phyloP scores from a whole-genome alignment of 2,329 filamentous ascomycete genomes.

The Paecilomyces niveus region DNA sequence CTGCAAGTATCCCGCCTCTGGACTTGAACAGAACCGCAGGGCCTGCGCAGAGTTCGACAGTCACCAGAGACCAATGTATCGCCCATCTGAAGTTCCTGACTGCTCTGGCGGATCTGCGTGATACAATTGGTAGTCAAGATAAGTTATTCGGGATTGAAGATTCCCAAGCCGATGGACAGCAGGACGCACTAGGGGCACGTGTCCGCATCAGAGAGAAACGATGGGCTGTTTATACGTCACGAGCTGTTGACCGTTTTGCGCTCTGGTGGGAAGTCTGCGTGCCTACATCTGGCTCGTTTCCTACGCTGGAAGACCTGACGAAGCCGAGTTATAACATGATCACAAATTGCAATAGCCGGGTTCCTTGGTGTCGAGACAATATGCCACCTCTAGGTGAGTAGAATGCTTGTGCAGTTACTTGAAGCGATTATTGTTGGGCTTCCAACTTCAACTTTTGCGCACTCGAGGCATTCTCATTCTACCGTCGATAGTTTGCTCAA shows the following conservation, averaged over 20 bases:
- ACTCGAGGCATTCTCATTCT: too few species aligned
- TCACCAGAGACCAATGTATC: conserved; percentile 47
- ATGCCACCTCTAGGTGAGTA: conserved; percentile 55
- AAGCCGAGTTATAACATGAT: conserved; percentile 26
- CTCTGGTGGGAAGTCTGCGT: conserved; percentile 53
- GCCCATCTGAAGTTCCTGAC: conserved; percentile 68
- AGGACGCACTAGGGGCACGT: conserved; percentile 37
- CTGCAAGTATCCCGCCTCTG: conserved; percentile 17
- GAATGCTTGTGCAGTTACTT: not conserved
- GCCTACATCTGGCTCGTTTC: conserved; percentile 5
- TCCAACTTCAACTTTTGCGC: too few species aligned
- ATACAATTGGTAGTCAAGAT: conserved; percentile 59
- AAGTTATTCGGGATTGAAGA: conserved; percentile 61
- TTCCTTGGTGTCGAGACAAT: conserved; percentile 34
- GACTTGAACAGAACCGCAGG: conserved; percentile 10
- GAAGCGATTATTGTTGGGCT: not conserved
- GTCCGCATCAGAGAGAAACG: conserved; percentile 61
- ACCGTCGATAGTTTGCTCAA: too few species aligned
- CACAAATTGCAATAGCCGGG: conserved; percentile 12
- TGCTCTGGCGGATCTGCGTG: conserved; percentile 59
- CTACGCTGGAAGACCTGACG: conserved; percentile 12
- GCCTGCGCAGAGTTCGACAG: not conserved
- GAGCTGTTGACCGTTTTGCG: conserved; percentile 62
- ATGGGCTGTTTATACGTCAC: conserved; percentile 63
- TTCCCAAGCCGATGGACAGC: conserved; percentile 27